Conservation (phyloP, 257 asterid species). For the Ilex aquifolium region DNA sequence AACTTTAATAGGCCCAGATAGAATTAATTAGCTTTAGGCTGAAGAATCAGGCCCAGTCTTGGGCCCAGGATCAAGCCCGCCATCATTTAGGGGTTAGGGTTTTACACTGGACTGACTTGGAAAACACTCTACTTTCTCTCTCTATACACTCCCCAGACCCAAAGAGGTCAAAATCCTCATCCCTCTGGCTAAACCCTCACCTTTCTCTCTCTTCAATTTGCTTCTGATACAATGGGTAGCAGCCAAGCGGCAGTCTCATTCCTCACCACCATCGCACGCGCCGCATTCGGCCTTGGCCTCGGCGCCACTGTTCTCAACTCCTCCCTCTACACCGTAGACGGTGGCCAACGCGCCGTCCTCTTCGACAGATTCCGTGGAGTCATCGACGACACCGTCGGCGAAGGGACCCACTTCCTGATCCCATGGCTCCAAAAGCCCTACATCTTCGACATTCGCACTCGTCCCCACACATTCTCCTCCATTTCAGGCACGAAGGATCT, state of each 20-base stretch:
- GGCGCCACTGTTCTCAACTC: conserved; percentile 55
- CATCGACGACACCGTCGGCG: conserved; percentile 62
- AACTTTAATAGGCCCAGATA: too few species aligned
- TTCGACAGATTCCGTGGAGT: conserved; percentile 94
- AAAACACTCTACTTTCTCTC: conserved; percentile 19
- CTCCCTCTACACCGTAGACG: conserved; percentile 90
- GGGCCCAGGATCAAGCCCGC: too few species aligned
- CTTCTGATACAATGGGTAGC: conserved; percentile 43
- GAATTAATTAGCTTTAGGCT: too few species aligned
- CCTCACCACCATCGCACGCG: conserved; percentile 68
- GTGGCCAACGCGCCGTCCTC: conserved; percentile 90
- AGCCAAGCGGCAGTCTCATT: conserved; percentile 54
- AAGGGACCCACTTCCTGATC: conserved; percentile 79
- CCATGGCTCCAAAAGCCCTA: conserved; percentile 96
- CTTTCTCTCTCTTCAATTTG: conserved; percentile 7
- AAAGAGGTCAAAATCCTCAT: too few species aligned
- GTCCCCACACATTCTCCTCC: conserved; percentile 80
- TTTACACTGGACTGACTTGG: conserved; percentile 22
- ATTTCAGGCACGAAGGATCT: conserved; percentile 89
- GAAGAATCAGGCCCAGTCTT: too few species aligned
- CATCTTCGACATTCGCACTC: conserved; percentile 87
- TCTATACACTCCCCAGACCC: too few species aligned
- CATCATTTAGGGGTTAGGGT: too few species aligned
- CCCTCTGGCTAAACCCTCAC: conserved; percentile 12
- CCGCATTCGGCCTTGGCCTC: conserved; percentile 59